Evolutionary conservation across 2,329 filamentous ascomycete genomes (phyloP), one percentile per base, ranked within the genome.

Genomic region (Microthyrium microscopicum): DNA sequence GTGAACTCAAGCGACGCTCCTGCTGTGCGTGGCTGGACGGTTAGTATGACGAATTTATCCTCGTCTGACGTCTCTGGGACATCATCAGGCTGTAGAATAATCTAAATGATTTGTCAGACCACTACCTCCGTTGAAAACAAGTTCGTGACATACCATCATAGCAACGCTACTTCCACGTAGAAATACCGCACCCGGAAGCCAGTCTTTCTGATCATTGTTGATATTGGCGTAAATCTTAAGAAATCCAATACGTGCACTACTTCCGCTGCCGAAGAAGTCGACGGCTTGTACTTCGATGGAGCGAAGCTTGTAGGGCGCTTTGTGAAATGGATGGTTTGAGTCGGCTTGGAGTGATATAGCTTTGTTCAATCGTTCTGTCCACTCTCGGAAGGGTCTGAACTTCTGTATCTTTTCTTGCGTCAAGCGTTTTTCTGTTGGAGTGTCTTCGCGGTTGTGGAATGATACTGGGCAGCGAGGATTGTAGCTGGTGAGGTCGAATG

Each of bases 81-180:
- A 44, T 68, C 62, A 38, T 63, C 54, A 3, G 66, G 62, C 43
- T 70, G 64, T 17, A 73, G 52, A 17, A 72, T 57, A 26, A 72
- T 56, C 64, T 67, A 32, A 29, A 12, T 9, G n/a, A 12, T 24
- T 28, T 18, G 33, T 29, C 21, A 3, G 9, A 3, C 24, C 13
- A 13, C 22, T 13, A 25, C 13, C 8, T 25, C 22, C 22, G 8
- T 25, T 8, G 22, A 25, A 8, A 13, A 13, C 19, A 19, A 18
- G n/a, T n/a, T n/a, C n/a, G 5, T 12, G 4, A 47, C 55, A 44
- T 48, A 68, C 65, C 36, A 73, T 48, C 50, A 73, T 66, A 6
- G 56, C 68, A 2, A 73, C 66, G 49, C 65, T 70, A 2, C 66
- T 67, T 6, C 69, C 69, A 25, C 69, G 52, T 35, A 73, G 46